Evolutionary conservation across 2,329 filamentous ascomycete genomes (phyloP).

Genomic region (Monosporascus ibericus): DNA sequence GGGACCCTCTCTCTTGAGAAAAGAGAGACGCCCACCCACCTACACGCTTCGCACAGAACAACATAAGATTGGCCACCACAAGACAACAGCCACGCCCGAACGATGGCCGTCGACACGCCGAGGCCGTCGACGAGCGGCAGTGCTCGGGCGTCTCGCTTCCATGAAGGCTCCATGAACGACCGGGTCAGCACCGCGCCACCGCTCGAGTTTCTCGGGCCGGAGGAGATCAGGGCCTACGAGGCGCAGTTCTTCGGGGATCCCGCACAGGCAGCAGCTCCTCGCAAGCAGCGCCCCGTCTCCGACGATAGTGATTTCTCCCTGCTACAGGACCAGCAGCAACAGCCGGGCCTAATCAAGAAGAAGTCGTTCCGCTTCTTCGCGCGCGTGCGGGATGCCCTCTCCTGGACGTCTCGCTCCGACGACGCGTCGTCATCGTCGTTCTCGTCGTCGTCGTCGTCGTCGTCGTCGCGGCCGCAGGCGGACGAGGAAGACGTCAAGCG

Average conservation of each 20-base stretch:
- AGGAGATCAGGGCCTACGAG: conserved; percentile 23
- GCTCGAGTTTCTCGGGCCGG: conserved; percentile 51
- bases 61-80: too few species aligned
- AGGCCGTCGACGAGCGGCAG: conserved; percentile 34
- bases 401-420: conserved; percentile 8
- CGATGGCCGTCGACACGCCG: conserved; percentile 22
- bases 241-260: conserved; percentile 20
- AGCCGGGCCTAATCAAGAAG: conserved; percentile 15
- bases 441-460: background rate
- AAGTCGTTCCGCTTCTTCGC: conserved; percentile 25
- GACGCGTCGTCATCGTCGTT: background rate
- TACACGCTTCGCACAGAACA: too few species aligned
- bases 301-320: conserved; percentile 16
- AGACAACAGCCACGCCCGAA: conserved; percentile 9
- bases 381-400: conserved; percentile 23
- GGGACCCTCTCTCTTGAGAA: too few species aligned
- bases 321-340: conserved; percentile 1
- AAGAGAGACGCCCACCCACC: too few species aligned
- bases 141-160: conserved; percentile 41
- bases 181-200: conserved; percentile 67
- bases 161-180: conserved; percentile 85
- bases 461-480: conserved; percentile 12
- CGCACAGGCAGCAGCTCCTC: background rate
- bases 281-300: conserved; percentile 10
- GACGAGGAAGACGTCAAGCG: conserved; percentile 2